These are phyloP conservation scores for Fusarium abutilonis DNA, from an alignment of 2,329 filamentous ascomycete species.

Conservation along the genomic window DNA sequence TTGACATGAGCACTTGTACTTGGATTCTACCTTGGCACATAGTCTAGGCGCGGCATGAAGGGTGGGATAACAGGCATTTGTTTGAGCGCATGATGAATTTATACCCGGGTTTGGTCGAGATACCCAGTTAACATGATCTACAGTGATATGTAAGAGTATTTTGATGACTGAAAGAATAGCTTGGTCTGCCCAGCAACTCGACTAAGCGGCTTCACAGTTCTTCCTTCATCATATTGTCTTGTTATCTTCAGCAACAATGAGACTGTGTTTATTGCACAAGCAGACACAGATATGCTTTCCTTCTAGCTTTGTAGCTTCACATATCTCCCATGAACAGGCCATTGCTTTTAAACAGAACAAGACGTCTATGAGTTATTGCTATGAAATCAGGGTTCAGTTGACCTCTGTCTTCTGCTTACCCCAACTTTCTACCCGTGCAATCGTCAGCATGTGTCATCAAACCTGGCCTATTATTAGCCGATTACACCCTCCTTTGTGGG, in stretches of 20 bases:
- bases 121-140: background rate
- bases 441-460: slow-evolving; percentile 3
- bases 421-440: background rate
- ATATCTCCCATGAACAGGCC: too few relatives aligned
- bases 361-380: background rate
- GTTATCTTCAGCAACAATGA: too few relatives aligned
- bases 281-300: too few relatives aligned
- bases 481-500: too few relatives aligned
- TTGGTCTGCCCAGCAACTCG: background rate
- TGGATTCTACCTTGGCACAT: slow-evolving; percentile 30
- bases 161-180: background rate
- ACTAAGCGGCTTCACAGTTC: too few relatives aligned
- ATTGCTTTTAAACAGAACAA: too few relatives aligned
- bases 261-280: too few relatives aligned
- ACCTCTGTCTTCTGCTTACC: too few relatives aligned
- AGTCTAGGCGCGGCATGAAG: slow-evolving; percentile 19
- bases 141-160: background rate
- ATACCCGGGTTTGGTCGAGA: slow-evolving; percentile 34
- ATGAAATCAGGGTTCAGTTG: too few relatives aligned
- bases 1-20: slow-evolving; percentile 16
- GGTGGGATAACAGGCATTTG: slow-evolving; percentile 18
- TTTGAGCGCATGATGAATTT: slow-evolving; percentile 31
- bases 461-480: too few relatives aligned
- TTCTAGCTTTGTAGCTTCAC: too few relatives aligned
- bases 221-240: too few relatives aligned